These are phyloP conservation scores for Leccinum huronense DNA, from an alignment of 1,284 basidiomycete species.

Conservation along the genomic window DNA sequence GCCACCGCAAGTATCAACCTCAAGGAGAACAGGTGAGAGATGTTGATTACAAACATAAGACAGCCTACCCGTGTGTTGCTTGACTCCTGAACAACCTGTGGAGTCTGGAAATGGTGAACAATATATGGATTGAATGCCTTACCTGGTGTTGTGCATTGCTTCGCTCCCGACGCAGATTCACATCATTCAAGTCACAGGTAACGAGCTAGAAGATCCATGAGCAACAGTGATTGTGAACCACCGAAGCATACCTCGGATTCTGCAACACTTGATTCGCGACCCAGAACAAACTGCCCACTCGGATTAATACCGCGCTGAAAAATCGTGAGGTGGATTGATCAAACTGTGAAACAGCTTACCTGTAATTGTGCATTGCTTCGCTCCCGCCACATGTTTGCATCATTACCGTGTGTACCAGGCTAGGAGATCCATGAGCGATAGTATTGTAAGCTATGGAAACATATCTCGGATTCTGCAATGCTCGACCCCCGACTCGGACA, in stretches of 20 bases:
- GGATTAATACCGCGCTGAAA: not conserved
- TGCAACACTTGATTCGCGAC: no score
- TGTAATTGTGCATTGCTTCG: not conserved
- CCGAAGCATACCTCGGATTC: no score
- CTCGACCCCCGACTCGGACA: not conserved
- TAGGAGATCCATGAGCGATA: not conserved
- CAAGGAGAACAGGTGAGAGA: not conserved
- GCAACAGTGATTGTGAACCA: not conserved
- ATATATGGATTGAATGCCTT: not conserved
- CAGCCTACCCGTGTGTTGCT: not conserved
- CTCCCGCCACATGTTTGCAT: not conserved
- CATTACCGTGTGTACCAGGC: not conserved
- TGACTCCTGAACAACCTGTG: not conserved
- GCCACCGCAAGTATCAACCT: not conserved
- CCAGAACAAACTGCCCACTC: no score
- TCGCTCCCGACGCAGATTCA: not conserved
- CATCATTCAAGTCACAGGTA: not conserved
- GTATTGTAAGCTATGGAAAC: no score
- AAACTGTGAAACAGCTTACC: not conserved
- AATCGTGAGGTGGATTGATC: not conserved
- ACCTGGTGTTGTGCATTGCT: not conserved
- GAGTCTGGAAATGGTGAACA: not conserved
- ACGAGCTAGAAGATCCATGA: not conserved
- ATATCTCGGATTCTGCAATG: not conserved
- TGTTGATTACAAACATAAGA: not conserved